phyloP scores from a whole-genome alignment of 148 eudicot genomes.

The Arbutus unedo region DNA sequence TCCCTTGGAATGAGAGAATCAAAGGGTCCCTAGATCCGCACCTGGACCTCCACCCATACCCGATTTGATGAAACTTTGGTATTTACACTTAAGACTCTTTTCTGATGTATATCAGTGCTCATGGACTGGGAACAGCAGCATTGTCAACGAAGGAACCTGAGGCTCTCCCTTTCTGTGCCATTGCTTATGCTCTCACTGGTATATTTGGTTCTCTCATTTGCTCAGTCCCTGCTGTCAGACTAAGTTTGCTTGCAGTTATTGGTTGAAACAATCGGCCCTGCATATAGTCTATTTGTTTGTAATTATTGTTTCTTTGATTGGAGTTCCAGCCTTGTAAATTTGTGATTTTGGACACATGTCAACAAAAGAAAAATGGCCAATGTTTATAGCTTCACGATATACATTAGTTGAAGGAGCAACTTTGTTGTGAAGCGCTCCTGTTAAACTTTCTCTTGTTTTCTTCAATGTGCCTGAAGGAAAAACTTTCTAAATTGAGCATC shows the following conservation, averaged over 20 bases:
- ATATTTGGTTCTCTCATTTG: slow-evolving; percentile 84
- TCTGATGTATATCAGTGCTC: slow-evolving; percentile 57
- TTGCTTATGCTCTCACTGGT: slow-evolving; percentile 92
- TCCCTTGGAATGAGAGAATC: too few species aligned
- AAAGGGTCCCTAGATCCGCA: too few species aligned
- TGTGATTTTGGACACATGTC: neutral
- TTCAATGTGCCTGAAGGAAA: neutral
- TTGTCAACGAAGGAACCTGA: slow-evolving; percentile 97
- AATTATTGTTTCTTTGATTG: neutral
- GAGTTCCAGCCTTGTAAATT: neutral
- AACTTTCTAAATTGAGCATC: neutral
- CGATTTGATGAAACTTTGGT: too few species aligned
- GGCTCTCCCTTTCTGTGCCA: slow-evolving; percentile 98
- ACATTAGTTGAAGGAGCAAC: neutral
- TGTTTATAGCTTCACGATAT: neutral
- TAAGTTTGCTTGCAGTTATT: slow-evolving; percentile 78
- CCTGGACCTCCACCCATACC: too few species aligned
- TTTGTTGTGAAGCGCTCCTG: neutral
- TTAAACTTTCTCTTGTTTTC: neutral
- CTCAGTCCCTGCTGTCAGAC: slow-evolving; percentile 78
- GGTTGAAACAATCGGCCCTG: slow-evolving; percentile 41
- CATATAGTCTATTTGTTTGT: neutral
- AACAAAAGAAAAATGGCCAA: neutral
- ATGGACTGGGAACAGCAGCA: slow-evolving; percentile 98
- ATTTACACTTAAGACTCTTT: neutral